Base-by-base conservation (phyloP, 805 yeast genomes). In the Jamesozyma lodderae region DNA sequence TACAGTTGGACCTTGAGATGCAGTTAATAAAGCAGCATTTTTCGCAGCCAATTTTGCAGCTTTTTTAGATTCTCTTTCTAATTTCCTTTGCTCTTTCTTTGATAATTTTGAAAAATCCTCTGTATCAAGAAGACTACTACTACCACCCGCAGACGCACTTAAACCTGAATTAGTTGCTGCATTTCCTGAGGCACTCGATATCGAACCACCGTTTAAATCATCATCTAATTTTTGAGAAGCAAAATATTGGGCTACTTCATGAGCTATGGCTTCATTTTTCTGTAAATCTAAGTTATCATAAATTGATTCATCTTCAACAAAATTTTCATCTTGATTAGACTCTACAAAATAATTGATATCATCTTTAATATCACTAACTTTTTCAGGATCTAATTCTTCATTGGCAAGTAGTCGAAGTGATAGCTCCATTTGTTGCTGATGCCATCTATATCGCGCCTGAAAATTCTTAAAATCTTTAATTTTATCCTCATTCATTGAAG, bases 291-390 rank as follows among this genome's bases (percentile, higher is more conserved):
- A 68, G 38, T 74, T 79, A 46, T 90, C 97, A 61, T 90, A 90
- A 46, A 90, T 77, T n/a, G 85, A 85, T 52, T 88, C 96, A 60
- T 90, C 95, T 53, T 86, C 96, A 24, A 88, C 79, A 58, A 87
- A 90, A 51, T 86, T 95, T 5, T 75, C 85, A 33, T 86, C 95
- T 63, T 82, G 92, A 58, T 88, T 90, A 36, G 85, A 79, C 49
- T 90, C 96, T 19, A 90, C 90, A 59, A 81, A 90, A 64, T 87
- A 90, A 50, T 77, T 83, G 54, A 90, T 81, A 57, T 90, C 96
- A 40, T 90, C 97, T 54, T 79, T 79, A 39, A 90, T 73, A 16
- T 69, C 76, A 52, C 77, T 80, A 5, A 90, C 78, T 40, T 73
- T 72, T 19, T 82, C 90, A 1, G 88, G 82, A 34, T 80, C 85